Conservation (phyloP, 345 rosid species). For the Microthlaspi erraticum region DNA sequence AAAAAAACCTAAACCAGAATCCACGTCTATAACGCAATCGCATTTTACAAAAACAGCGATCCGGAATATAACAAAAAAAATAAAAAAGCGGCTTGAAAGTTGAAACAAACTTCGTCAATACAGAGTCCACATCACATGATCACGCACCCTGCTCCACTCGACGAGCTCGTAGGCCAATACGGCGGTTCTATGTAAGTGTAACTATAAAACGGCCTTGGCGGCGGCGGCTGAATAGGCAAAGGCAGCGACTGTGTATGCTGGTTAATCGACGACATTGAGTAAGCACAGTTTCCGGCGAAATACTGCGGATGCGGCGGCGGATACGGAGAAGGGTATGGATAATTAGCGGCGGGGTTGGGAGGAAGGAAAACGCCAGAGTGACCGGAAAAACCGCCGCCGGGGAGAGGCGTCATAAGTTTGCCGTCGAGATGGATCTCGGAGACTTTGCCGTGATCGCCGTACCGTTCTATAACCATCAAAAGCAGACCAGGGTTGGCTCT, state of each 20-base stretch:
- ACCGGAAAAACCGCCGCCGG: slow-evolving; percentile 12
- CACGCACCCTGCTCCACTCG: slow-evolving; percentile 1
- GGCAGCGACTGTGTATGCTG: slow-evolving; percentile 31
- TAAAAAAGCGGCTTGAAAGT: not conserved
- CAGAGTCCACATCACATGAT: slow-evolving; percentile 32
- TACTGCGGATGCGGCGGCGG: slow-evolving; percentile 10
- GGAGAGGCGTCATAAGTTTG: not conserved
- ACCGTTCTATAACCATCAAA: not conserved
- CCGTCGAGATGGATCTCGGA: slow-evolving; percentile 26
- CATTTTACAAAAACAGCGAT: slow-evolving; percentile 23
- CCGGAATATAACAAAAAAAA: not conserved
- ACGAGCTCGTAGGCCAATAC: slow-evolving; percentile 16
- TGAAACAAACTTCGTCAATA: not conserved
- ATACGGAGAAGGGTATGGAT: slow-evolving; percentile 8
- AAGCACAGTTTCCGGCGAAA: slow-evolving; percentile 10
- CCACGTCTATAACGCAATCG: slow-evolving; percentile 33
- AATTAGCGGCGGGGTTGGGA: not conserved
- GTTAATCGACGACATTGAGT: not conserved
- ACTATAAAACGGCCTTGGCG: slow-evolving; percentile 16
- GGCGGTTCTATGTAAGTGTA: slow-evolving; percentile 29
- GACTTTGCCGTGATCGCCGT: slow-evolving; percentile 42
- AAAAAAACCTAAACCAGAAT: not conserved
- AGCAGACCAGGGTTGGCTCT: slow-evolving; percentile 33
- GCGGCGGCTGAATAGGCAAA: not conserved
- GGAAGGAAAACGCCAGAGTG: slow-evolving; percentile 36